Base-by-base conservation (phyloP, 2,329 filamentous ascomycete genomes). In the Clathrospora elynae region DNA sequence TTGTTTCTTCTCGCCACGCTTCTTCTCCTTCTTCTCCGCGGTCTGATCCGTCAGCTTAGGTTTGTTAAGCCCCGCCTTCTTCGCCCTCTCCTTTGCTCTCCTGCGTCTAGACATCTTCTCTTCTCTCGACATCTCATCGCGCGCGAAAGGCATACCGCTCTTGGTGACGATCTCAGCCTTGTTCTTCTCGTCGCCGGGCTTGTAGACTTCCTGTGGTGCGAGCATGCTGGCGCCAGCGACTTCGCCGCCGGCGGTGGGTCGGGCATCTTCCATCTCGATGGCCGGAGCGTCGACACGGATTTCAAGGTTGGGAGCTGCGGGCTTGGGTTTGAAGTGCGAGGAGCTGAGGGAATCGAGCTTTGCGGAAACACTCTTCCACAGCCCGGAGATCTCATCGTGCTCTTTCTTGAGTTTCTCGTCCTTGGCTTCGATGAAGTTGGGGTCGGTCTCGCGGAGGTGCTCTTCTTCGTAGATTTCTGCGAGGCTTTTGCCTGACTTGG, bases 381-480 rank as follows among this genome's bases (percentile, higher is more conserved):
- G 75, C 19, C 77, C 78, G 60, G 86, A 84, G 39, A 97, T 87
- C 66, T 96, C 90, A 45, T 82, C 80, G 71, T 96, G 90, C 62
- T 95, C 88, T 49, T 85, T 86, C 55, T 82, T 83, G 16, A 90
- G 74, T 71, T 91, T 92, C 71, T 93, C 89, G 61, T 95, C 88
- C 22, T 86, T 83, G 56, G 85, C 82, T 69, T 89, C 90, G 47
- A 93, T 81, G 64, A 90, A 95, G 23, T 82, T 85, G 52, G 90
- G 87, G 68, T 96, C 88, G 2, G 82, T 81, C 38, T 82, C 79
- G 65, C 88, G 86, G 50, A 92, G 76, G 70, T 96, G 89, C 57
- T 97, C 91, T 64, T 93, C 87, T 72, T 97, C 93, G 74, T 97
- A 99, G 35, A 96, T 79, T 61, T 96, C 91, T 0, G 90, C 92